phyloP scores from a whole-genome alignment of 1,284 basidiomycete genomes.

The Gomphus sp. region DNA sequence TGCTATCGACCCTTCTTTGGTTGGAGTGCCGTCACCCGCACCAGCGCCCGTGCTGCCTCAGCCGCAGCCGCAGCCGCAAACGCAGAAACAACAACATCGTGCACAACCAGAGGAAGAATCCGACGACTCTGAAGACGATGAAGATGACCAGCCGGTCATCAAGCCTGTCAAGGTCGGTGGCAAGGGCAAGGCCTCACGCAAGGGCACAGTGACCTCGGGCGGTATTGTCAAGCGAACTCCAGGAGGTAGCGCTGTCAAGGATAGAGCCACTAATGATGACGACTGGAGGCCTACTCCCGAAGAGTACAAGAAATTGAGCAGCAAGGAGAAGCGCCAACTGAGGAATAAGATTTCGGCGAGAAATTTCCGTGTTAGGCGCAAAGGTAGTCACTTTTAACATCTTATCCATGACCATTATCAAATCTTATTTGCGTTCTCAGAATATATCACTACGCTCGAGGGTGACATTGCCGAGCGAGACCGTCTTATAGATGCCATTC shows the following conservation, averaged over 20 bases:
- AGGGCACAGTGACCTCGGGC: conserved; percentile 63
- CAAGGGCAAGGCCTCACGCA: conserved; percentile 48
- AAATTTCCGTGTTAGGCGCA: conserved; percentile 89
- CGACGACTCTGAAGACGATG: conserved; percentile 17
- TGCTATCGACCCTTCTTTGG: conserved; percentile 47
- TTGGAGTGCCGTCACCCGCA: conserved; percentile 30
- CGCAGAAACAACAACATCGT: conserved; percentile 3
- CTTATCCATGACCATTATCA: neutral
- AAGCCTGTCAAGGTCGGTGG: conserved; percentile 47
- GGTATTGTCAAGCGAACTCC: conserved; percentile 34
- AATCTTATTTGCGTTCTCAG: conserved; percentile 29
- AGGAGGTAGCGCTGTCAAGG: conserved; percentile 19
- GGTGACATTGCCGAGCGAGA: conserved; percentile 92
- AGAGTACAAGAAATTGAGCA: conserved; percentile 91
- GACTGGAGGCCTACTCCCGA: conserved; percentile 84
- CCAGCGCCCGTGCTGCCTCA: conserved; percentile 16
- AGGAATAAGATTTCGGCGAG: conserved; percentile 95
- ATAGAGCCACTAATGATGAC: conserved; percentile 34
- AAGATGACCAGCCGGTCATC: conserved; percentile 9
- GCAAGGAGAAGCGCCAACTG: conserved; percentile 94
- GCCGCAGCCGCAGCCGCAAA: neutral
- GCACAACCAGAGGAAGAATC: conserved; percentile 19
- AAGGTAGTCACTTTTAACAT: conserved; percentile 42
- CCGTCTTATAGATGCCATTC: conserved; percentile 80
- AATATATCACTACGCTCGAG: conserved; percentile 91